Evolutionary conservation across 257 asterid genomes (phyloP), one percentile per base, ranked within the genome.

Genomic region (Euphrasia confusa): DNA sequence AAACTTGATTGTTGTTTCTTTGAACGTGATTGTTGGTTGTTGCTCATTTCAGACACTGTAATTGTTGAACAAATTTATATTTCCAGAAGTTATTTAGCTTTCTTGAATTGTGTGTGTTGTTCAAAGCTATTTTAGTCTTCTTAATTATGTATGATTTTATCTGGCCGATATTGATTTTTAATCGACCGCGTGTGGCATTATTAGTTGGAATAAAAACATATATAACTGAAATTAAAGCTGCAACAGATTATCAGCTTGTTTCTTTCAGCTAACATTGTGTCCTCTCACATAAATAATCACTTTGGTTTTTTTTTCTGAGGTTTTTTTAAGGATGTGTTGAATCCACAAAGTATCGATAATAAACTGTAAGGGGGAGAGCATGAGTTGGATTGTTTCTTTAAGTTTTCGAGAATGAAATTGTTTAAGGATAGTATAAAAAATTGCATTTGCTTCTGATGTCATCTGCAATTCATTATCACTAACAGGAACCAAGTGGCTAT

Each of bases 1-100:
- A 71, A 45, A 66, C 44, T 56, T 74, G 10, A 54, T 58, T 62
- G 54, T 61, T 48, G 21, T 75, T 75, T 48, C 57, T 37, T 68
- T 50, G 24, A 21, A 21, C 24, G 0, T 21, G 24, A 21, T 21
- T 21, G 24, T 56, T 74, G 10, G 49, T 58, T 62, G 54, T 61
- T 48, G 21, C 74, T 75, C 53, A 54, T 37, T 68, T 50, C 40
- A 15, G 60, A 62, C 54, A 60, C 63, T 59, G 58, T 35, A 37
- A 35, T 59, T 27, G 30, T 48, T 50, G 42, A 18, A 27, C 5
- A 60, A 18, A 64, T 55, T 54, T 59, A 11, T 60, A 47, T 10
- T 1, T 59, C 50, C 39, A 40, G 21, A 63, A 39, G 48, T 72
- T 58, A 61, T 57, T 57, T 61, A 49, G 54, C 70, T 40, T 61